Evolutionary conservation across 331 rosid genomes (phyloP), one percentile per base, ranked within the genome.

Genomic region (Cydonia oblonga): DNA sequence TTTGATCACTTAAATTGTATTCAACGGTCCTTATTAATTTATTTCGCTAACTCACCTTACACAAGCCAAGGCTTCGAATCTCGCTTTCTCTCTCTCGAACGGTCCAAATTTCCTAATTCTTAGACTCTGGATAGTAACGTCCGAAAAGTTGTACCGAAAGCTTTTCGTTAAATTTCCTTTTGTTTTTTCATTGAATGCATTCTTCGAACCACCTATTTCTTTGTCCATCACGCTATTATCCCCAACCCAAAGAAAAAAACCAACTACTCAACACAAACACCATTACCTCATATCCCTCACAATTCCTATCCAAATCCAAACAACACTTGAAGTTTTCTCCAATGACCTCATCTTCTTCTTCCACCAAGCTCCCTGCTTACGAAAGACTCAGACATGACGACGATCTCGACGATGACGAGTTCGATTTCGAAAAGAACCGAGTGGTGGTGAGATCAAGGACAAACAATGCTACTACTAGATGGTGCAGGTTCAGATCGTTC

Each of bases 311-410:
- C 24, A 62, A 62, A 5, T 30, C 35, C 70, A 30, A 85, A 82
- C 54, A 49, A 49, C 54, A 16, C 16, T 49, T 49, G 54, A 49
- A 49, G 20, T 18, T 49, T 0, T 16, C 20, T 16, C 54, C 54
- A 60, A 79, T 84, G 84, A 29, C 5, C 35, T 44, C 68, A 25
- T 12, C 79, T 3, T 4, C 66, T 51, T 13, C 79, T 4, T 4
- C 59, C 13, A 25, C 65, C 80, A 87, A 59, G 60, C 79, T 82
- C 73, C 80, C 89, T 29, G 18, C 68, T 1, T 93, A 93, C 91
- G 86, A 77, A 54, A 88, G 63, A 53, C 87, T 93, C n/a, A 81
- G 61, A 51, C 70, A 73, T 23, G 86, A 82, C 8, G 35, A 2
- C 6, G 81, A 79, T 18, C 75, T 71, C 5, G 56, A 54, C 3